Evolutionary conservation across 164 flowering plant species (phyloP).

Genomic region (Cinnamomum micranthum): DNA sequence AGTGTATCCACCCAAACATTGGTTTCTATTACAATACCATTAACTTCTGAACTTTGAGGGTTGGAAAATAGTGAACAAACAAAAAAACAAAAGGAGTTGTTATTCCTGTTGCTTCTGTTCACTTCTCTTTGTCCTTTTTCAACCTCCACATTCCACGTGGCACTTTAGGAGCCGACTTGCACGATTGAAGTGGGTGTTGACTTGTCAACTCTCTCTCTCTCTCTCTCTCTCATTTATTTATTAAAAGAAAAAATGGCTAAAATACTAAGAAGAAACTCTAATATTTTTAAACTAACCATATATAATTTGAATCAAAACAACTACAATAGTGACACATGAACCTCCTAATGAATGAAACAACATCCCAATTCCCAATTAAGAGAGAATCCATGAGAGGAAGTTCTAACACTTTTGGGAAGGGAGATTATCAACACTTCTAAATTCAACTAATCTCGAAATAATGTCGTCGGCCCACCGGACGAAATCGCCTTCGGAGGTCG

Average conservation of each 20-base stretch:
- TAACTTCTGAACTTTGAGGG: not conserved
- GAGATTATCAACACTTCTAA: not conserved
- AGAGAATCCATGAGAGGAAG: too few relatives aligned
- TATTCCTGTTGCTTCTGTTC: not conserved
- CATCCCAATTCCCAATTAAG: not conserved
- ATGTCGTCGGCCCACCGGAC: not conserved
- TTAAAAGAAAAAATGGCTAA: too few relatives aligned
- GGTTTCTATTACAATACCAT: not conserved
- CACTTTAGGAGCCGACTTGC: not conserved
- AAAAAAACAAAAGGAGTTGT: too few relatives aligned
- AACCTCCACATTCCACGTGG: conserved; percentile 1
- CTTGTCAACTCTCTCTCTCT: not conserved
- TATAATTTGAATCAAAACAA: not conserved
- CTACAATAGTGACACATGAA: not conserved
- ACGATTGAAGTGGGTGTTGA: not conserved
- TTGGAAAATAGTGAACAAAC: too few relatives aligned
- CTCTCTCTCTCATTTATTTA: not conserved
- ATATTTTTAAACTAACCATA: not conserved
- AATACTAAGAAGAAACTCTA: not conserved
- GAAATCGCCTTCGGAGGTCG: not conserved
- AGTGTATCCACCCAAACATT: not conserved
- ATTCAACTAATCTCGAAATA: not conserved
- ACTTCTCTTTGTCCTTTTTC: not conserved
- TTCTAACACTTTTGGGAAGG: too few relatives aligned
- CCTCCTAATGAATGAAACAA: not conserved